phyloP scores from a whole-genome alignment of 2,329 filamentous ascomycete genomes.

The Botrytis deweyae region DNA sequence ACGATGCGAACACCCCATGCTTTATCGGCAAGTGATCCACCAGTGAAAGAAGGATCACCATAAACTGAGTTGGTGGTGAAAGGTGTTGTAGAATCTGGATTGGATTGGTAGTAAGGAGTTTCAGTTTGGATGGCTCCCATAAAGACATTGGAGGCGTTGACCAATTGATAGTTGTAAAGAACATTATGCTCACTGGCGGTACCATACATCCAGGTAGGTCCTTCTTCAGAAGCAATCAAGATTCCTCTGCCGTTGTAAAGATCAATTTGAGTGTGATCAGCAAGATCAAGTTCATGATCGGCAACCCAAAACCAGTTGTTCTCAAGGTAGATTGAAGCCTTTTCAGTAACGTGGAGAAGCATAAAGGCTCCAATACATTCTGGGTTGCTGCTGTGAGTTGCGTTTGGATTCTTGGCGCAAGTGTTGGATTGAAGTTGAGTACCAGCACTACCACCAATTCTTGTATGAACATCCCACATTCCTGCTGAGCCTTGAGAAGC shows the following conservation, averaged over 20 bases:
- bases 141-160: slow-evolving; percentile 74
- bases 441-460: slow-evolving; percentile 82
- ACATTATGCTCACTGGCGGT: slow-evolving; percentile 68
- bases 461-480: slow-evolving; percentile 96
- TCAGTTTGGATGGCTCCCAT: slow-evolving; percentile 85
- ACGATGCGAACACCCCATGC: slow-evolving; percentile 74
- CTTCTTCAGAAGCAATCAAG: slow-evolving; percentile 69
- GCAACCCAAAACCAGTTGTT: slow-evolving; percentile 90
- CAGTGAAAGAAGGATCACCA: slow-evolving; percentile 67
- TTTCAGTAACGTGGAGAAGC: slow-evolving; percentile 62
- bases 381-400: slow-evolving; percentile 58
- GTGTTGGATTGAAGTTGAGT: slow-evolving; percentile 73
- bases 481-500: slow-evolving; percentile 66
- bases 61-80: slow-evolving; percentile 59
- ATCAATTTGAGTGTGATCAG: slow-evolving; percentile 74
- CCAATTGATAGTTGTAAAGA: slow-evolving; percentile 82
- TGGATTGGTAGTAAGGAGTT: slow-evolving; percentile 84
- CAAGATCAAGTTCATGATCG: slow-evolving; percentile 82
- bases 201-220: slow-evolving; percentile 78
- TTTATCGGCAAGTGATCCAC: slow-evolving; percentile 52
- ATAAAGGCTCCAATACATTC: slow-evolving; percentile 74
- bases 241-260: slow-evolving; percentile 79
- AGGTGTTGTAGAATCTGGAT: slow-evolving; percentile 69
- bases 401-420: slow-evolving; percentile 73
- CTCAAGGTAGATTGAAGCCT: slow-evolving; percentile 74